phyloP scores from a whole-genome alignment of 73 alveolate species.

The Paraurostyla sp. region DNA sequence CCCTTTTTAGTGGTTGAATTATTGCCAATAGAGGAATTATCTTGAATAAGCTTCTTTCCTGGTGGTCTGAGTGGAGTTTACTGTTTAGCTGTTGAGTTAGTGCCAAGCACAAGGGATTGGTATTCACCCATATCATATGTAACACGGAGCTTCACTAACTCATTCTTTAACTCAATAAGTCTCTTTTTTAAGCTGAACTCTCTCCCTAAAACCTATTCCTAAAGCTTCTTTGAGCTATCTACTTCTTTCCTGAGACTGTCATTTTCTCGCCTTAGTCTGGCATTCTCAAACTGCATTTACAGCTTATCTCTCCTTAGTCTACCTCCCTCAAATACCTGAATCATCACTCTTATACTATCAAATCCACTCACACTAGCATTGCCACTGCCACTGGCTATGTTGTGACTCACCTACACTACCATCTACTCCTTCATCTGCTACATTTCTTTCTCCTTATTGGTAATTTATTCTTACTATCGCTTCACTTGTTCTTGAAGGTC shows the following conservation, averaged over 20 bases:
- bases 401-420: neutral
- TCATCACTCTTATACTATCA: constrained; percentile 18
- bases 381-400: neutral
- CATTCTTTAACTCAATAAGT: constrained; percentile 21
- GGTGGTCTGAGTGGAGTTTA: neutral
- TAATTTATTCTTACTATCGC: neutral
- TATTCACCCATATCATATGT: constrained; percentile 53
- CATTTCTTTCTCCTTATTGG: neutral
- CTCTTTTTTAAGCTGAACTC: constrained; percentile 9
- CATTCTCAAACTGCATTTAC: constrained; percentile 5
- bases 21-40: too few relatives aligned
- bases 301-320: constrained; percentile 30
- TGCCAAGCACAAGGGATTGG: constrained; percentile 14
- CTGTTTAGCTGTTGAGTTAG: constrained; percentile 11
- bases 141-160: constrained; percentile 22
- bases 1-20: neutral
- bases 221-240: neutral
- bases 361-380: neutral
- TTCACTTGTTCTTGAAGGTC: neutral
- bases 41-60: neutral
- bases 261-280: constrained; percentile 28
- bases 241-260: constrained; percentile 34
- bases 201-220: neutral
- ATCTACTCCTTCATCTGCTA: constrained; percentile 1
- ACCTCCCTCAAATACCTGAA: constrained; percentile 41